Percentiles rank a stretch among this genome's conserved stretches.
These are phyloP conservation scores for Aureobasidium uvarum DNA, from an alignment of 2,329 filamentous ascomycete genomes.

Conservation along the genomic window DNA sequence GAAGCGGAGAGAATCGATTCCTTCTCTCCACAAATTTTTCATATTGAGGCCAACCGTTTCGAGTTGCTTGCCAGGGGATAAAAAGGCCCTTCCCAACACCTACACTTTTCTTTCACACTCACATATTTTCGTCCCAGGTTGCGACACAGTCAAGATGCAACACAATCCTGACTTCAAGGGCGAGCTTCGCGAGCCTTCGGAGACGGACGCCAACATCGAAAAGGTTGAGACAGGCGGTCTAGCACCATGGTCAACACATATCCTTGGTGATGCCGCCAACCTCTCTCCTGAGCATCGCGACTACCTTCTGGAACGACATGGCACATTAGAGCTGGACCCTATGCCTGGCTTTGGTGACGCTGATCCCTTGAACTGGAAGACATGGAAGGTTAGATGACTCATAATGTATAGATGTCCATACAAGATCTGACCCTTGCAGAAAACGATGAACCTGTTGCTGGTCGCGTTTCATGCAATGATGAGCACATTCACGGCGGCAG, in stretches of 20 bases:
- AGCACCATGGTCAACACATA: conserved; percentile 17
- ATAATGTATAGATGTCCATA: background rate
- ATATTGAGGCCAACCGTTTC: conserved; percentile 26
- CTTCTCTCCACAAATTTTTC: conserved; percentile 20
- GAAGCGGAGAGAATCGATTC: conserved; percentile 22
- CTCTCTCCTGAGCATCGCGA: conserved; percentile 49
- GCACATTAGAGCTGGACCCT: conserved; percentile 55
- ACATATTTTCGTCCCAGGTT: background rate
- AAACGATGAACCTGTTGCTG: conserved; percentile 53
- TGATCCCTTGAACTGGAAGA: conserved; percentile 58
- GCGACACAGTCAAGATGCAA: conserved; percentile 1
- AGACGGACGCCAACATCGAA: conserved; percentile 4
- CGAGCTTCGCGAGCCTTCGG: conserved; percentile 7
- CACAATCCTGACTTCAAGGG: conserved; percentile 1
- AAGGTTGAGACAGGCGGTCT: conserved; percentile 17
- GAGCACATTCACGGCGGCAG: conserved; percentile 53
- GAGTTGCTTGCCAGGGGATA: conserved; percentile 19
- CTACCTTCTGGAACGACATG: conserved; percentile 54
- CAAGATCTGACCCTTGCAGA: conserved; percentile 39
- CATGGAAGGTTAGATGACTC: conserved; percentile 43
- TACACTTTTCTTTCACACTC: background rate
- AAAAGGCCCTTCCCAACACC: conserved; percentile 8
- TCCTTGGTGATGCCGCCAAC: conserved; percentile 33
- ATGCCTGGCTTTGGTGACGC: conserved; percentile 51
- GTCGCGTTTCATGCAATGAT: conserved; percentile 54